phyloP scores from a whole-genome alignment of 2,329 filamentous ascomycete species.

The Ophiocordyceps camponoti-rufipedis region DNA sequence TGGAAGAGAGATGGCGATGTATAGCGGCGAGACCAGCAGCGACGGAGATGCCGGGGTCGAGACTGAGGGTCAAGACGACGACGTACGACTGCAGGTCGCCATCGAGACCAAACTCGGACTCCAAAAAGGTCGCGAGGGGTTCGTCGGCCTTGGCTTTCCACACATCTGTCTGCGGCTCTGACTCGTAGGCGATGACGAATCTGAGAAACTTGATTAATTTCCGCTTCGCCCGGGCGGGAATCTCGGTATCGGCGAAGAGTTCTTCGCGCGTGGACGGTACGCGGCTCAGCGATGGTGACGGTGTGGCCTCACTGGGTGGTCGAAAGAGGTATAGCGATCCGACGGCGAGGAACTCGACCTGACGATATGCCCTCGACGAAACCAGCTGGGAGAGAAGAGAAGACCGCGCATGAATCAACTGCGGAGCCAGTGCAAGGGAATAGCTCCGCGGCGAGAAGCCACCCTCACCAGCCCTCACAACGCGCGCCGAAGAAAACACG shows the following conservation, averaged over 20 bases:
- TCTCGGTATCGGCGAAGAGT: slow-evolving; percentile 60
- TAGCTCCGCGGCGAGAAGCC: slow-evolving; percentile 55
- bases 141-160: slow-evolving; percentile 40
- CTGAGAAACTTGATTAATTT: slow-evolving; percentile 86
- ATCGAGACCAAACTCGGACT: slow-evolving; percentile 48
- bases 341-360: slow-evolving; percentile 85
- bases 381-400: slow-evolving; percentile 62
- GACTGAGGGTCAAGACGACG: slow-evolving; percentile 53
- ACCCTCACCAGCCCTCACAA: slow-evolving; percentile 15
- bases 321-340: slow-evolving; percentile 78
- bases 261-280: slow-evolving; percentile 86
- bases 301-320: slow-evolving; percentile 10
- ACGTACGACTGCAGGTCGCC: slow-evolving; percentile 43
- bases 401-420: slow-evolving; percentile 72
- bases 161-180: slow-evolving; percentile 28
- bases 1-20: slow-evolving; percentile 64
- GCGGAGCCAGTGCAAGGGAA: slow-evolving; percentile 66
- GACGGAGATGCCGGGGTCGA: slow-evolving; percentile 44
- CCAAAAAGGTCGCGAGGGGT: slow-evolving; percentile 40
- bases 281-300: slow-evolving; percentile 32
- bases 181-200: slow-evolving; percentile 59
- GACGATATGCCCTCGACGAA: slow-evolving; percentile 73
- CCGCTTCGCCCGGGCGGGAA: slow-evolving; percentile 68
- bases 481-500: slow-evolving; percentile 11
- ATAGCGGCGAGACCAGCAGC: slow-evolving; percentile 53